Evolutionary conservation across 192 early-diverging fungal species (phyloP).

Genomic region (Backusella parvicylindrica): DNA sequence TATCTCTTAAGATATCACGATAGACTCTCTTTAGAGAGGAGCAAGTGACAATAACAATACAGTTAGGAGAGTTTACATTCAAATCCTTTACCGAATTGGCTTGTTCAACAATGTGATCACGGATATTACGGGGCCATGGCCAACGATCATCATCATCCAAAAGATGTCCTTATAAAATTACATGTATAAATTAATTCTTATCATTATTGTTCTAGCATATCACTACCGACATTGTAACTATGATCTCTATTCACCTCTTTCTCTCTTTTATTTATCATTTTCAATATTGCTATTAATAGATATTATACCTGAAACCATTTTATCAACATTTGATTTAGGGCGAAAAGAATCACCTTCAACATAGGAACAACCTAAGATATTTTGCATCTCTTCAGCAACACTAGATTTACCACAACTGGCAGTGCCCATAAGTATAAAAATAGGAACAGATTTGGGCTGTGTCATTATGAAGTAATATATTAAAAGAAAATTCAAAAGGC

Average conservation of each 20-base stretch:
- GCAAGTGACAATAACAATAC: slow-evolving; percentile 57
- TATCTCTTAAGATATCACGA: slow-evolving; percentile 53
- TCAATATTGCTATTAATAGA: neutral
- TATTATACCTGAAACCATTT: slow-evolving; percentile 55
- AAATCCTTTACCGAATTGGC: slow-evolving; percentile 24
- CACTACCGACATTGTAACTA: neutral
- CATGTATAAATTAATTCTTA: neutral
- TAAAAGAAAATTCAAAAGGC: neutral
- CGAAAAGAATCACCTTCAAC: slow-evolving; percentile 68
- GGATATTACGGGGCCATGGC: slow-evolving; percentile 56
- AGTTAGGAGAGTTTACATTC: neutral
- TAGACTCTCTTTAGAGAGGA: slow-evolving; percentile 59
- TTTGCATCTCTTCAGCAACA: slow-evolving; percentile 42
- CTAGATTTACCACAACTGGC: slow-evolving; percentile 62
- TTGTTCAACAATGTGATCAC: slow-evolving; percentile 31
- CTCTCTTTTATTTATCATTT: neutral
- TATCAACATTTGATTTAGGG: slow-evolving; percentile 49
- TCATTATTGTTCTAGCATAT: neutral
- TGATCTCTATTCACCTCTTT: neutral
- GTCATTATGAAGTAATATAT: neutral
- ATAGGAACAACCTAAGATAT: slow-evolving; percentile 40
- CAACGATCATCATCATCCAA: slow-evolving; percentile 63
- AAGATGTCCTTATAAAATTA: slow-evolving; percentile 23
- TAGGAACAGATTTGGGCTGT: slow-evolving; percentile 29
- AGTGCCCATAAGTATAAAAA: slow-evolving; percentile 59